phyloP scores from a whole-genome alignment of 805 yeast species.

The Teunomyces kruisii region DNA sequence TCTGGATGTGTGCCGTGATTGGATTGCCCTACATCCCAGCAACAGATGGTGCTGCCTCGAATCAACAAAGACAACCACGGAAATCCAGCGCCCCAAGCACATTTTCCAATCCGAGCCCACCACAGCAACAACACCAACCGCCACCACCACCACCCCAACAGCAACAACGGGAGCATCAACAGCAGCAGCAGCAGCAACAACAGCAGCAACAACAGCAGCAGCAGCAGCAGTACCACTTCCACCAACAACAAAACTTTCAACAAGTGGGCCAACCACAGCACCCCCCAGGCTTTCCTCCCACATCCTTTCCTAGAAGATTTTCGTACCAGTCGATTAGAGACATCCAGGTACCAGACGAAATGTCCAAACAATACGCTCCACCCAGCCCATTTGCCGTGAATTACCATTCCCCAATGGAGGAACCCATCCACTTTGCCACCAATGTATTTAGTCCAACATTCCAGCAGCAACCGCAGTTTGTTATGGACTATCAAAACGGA shows the following conservation, averaged over 20 bases:
- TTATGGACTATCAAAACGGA: background rate
- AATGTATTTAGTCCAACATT: slow-evolving; percentile 6
- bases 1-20: slow-evolving; percentile 77
- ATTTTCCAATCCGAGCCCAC: background rate
- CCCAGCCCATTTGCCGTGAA: background rate
- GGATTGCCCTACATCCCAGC: slow-evolving; percentile 31
- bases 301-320: background rate
- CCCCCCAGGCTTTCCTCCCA: background rate
- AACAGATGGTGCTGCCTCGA: background rate
- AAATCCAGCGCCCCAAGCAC: slow-evolving; percentile 1
- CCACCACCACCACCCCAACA: background rate
- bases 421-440: slow-evolving; percentile 4
- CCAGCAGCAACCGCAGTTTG: slow-evolving; percentile 2
- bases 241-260: background rate
- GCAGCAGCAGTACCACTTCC: background rate
- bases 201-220: background rate
- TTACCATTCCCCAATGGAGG: slow-evolving; percentile 2
- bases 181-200: background rate
- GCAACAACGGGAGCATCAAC: background rate
- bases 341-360: background rate
- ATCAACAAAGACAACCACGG: background rate
- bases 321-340: background rate
- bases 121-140: background rate
- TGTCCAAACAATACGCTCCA: background rate
- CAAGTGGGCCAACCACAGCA: background rate